Conservation (phyloP, 495 filamentous ascomycete genomes). For the Hypoxylon rickii region DNA sequence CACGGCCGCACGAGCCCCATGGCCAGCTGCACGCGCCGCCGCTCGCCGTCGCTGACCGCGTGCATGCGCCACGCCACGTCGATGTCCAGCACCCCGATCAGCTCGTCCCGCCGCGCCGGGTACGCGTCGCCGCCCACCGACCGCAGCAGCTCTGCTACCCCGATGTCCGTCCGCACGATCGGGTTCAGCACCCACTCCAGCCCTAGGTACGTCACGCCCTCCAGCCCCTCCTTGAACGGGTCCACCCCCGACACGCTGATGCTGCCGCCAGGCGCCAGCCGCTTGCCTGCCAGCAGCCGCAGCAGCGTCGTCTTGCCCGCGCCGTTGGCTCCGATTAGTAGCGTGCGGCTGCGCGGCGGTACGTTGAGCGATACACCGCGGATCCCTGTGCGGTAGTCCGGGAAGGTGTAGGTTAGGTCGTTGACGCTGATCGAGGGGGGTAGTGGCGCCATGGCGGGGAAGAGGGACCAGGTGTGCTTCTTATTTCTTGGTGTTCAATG, state of each 20-base stretch:
- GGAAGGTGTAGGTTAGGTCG: constrained; percentile 86
- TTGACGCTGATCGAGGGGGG: constrained; percentile 61
- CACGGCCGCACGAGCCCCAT: constrained; percentile 97
- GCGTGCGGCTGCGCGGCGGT: constrained; percentile 80
- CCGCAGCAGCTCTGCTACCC: constrained; percentile 78
- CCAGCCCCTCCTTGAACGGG: constrained; percentile 84
- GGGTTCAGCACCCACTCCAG: constrained; percentile 99
- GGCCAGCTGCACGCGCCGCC: constrained; percentile 87
- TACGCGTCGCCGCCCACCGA: constrained; percentile 87
- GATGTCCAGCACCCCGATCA: constrained; percentile 87
- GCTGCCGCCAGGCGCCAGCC: constrained; percentile 74
- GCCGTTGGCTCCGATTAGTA: constrained; percentile 96
- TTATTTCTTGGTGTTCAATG: background rate
- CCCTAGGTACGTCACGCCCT: constrained; percentile 95
- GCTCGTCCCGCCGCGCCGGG: constrained; percentile 78
- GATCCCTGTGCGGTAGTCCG: constrained; percentile 76
- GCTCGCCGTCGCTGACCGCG: constrained; percentile 88
- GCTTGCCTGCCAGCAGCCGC: constrained; percentile 83
- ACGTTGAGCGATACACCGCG: constrained; percentile 71
- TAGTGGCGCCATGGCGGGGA: background rate
- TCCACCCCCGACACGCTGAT: constrained; percentile 80
- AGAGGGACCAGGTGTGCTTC: too few relatives aligned
- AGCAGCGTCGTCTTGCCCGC: constrained; percentile 97
- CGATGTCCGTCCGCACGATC: constrained; percentile 94
- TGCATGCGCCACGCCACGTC: constrained; percentile 94